A percentile compares a stretch with the other conserved stretches of the same genome.
Conservation (phyloP, 2,329 filamentous ascomycete species). For the Exophiala oligosperma region DNA sequence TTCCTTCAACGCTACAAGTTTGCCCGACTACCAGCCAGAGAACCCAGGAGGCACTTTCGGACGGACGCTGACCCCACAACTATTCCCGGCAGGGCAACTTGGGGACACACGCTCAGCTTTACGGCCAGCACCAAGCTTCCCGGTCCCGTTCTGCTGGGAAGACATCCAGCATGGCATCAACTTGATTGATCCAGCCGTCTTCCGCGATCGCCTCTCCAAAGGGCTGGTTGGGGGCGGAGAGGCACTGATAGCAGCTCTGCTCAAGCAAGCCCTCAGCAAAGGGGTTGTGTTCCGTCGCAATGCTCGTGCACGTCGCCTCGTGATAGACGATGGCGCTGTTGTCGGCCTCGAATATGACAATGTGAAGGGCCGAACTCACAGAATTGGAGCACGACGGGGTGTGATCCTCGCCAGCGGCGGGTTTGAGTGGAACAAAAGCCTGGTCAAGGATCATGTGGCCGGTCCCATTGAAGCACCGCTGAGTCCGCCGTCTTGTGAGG, state of each 20-base stretch:
- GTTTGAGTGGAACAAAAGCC: background rate
- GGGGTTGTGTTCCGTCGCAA: background rate
- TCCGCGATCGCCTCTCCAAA: background rate
- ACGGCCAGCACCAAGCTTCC: background rate
- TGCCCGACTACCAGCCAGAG: background rate
- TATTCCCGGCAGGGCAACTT: background rate
- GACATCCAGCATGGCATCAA: background rate
- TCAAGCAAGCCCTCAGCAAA: background rate
- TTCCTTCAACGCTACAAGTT: background rate
- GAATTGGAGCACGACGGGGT: background rate
- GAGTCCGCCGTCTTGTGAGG: background rate
- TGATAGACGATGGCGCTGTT: too few species aligned
- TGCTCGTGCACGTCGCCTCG: too few species aligned
- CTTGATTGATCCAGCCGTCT: background rate
- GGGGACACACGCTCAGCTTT: background rate
- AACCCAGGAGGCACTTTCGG: background rate
- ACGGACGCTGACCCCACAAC: background rate
- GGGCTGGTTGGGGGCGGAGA: background rate
- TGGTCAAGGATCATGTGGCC: background rate
- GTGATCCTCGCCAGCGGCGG: background rate
- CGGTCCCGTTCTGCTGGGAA: background rate
- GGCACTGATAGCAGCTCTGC: background rate
- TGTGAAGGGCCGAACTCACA: background rate
- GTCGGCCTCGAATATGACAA: too few species aligned
- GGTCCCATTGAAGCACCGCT: background rate